Evolutionary conservation across 495 filamentous ascomycete species (phyloP), one percentile per base, ranked within the genome.

Genomic region (Hypoxylon lienhwacheense): DNA sequence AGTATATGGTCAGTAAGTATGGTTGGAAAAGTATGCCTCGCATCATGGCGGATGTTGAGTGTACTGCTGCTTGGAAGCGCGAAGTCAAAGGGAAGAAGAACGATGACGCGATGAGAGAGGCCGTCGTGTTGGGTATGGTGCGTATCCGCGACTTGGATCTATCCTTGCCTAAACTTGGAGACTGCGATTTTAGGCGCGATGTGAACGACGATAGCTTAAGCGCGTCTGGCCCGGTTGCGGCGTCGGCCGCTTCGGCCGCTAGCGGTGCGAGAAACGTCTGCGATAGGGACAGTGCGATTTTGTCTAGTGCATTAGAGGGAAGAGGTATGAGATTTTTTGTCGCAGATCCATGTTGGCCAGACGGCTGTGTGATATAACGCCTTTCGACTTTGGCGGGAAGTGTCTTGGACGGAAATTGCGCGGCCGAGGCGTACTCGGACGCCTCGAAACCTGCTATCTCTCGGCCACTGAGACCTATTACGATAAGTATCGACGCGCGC

Each of bases 81-180:
- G 80, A 80, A 0, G 81, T 82, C 4, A 90, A 66, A 12, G 93
- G 83, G 70, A 88, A 84, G 80, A 97, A 96, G 73, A 96, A 93
- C 5, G 82, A 82, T 0, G 85, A 77, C 0, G 78, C 74, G 31
- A 96, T 81, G 24, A 96, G 75, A 17, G 82, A 80, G 24, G 91
- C 83, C 1, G 95, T 80, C 14, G 83, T 82, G 62, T 91, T 96
- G 4, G 86, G 77, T 19, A 85, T 85, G 0, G 83, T 77, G 54
- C 84, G 85, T 46, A 82, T 41, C 7, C 85, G 81, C 25, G 83
- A 82, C 33, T 64, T 71, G n/a, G 65, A 10, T 42, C 47, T 58
- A 8, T 50, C 29, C 19, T 61, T 70, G n/a, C 34, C 48, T 47
- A 31, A 17, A 3, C 17, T 28, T 7, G 21, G 1, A 4, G 61